Evolutionary conservation across 1,139 yeast genomes (phyloP).

Genomic region (Sugiyamaella neomexicana): DNA sequence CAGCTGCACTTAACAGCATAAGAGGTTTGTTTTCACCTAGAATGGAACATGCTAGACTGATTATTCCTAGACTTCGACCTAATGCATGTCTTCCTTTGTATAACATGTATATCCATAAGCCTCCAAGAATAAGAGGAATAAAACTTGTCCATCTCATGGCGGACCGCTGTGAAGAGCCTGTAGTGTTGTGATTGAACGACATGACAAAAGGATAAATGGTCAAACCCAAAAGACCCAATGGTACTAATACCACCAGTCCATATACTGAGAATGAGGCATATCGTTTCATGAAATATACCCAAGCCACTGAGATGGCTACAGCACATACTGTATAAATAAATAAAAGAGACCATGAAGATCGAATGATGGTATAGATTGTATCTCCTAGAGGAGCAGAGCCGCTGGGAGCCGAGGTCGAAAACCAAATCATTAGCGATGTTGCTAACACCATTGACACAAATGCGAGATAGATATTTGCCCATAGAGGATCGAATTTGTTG

Average conservation of each 20-base stretch:
- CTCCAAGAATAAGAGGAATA: conserved; percentile 38
- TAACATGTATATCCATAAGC: conserved; percentile 39
- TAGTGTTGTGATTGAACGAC: conserved; percentile 38
- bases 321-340: conserved; percentile 37
- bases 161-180: conserved; percentile 42
- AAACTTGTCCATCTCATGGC: conserved; percentile 43
- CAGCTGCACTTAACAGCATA: conserved; percentile 35
- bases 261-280: conserved; percentile 41
- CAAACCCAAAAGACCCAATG: conserved; percentile 36
- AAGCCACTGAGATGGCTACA: conserved; percentile 35
- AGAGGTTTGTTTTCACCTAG: conserved; percentile 39
- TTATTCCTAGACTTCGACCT: conserved; percentile 34
- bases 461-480: conserved; percentile 38
- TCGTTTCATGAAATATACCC: conserved; percentile 40
- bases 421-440: conserved; percentile 41
- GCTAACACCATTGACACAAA: conserved; percentile 38
- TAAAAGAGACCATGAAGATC: conserved; percentile 36
- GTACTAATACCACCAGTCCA: conserved; percentile 40
- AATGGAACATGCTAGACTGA: conserved; percentile 37
- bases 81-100: conserved; percentile 39
- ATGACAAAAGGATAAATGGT: conserved; percentile 38
- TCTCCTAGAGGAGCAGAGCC: conserved; percentile 37
- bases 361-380: conserved; percentile 38
- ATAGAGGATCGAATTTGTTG: conserved; percentile 33
- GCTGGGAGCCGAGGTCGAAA: conserved; percentile 35